A percentile compares a stretch with the other conserved stretches of the same genome.
phyloP scores from a whole-genome alignment of 257 asterid species.

The Jasminum sambac region DNA sequence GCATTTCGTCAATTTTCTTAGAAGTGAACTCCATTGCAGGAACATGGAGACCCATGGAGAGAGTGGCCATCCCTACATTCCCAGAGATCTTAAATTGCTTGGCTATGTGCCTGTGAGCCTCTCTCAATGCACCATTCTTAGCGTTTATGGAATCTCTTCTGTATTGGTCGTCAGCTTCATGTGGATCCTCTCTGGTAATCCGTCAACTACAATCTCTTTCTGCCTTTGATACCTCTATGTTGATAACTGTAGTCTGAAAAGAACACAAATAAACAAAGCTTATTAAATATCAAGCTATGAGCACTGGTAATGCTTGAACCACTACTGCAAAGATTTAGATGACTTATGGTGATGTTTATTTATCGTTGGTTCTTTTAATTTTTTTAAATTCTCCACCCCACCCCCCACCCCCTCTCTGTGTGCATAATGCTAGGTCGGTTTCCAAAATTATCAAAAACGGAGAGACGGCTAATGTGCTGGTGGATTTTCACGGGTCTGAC shows the following conservation, averaged over 20 bases:
- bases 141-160: slow-evolving; percentile 56
- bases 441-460: slow-evolving; percentile 60
- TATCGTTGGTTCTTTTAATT: not conserved
- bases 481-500: slow-evolving; percentile 95
- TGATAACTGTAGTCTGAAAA: not conserved
- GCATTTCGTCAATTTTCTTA: not conserved
- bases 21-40: slow-evolving; percentile 22
- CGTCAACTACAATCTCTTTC: not conserved
- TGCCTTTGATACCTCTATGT: not conserved
- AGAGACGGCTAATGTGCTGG: slow-evolving; percentile 91
- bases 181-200: slow-evolving; percentile 81
- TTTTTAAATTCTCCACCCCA: too few relatives aligned
- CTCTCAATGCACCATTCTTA: slow-evolving; percentile 57
- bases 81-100: slow-evolving; percentile 64
- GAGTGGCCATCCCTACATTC: slow-evolving; percentile 61
- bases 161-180: slow-evolving; percentile 54
- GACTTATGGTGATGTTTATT: not conserved
- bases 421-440: slow-evolving; percentile 46
- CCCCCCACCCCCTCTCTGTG: too few relatives aligned
- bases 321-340: not conserved
- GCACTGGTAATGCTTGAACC: not conserved
- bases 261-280: not conserved
- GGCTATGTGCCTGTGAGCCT: slow-evolving; percentile 56
- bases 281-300: not conserved
- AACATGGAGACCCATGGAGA: slow-evolving; percentile 34